Conservation (phyloP, 805 yeast species). For the Candida andamanensis region DNA sequence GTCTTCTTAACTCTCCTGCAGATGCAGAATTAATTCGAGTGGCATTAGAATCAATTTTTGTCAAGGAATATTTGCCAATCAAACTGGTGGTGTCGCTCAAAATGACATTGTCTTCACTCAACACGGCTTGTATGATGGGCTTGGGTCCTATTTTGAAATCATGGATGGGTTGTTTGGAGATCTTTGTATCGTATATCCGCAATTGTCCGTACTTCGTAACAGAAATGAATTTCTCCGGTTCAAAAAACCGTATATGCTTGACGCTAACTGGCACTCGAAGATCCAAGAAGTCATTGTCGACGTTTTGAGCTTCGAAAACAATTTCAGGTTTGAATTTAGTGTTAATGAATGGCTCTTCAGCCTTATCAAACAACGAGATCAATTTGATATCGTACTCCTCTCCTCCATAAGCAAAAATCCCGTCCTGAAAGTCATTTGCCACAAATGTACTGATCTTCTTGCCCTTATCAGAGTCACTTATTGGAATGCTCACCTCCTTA, state of each 20-base stretch:
- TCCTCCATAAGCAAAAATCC: slow-evolving; percentile 79
- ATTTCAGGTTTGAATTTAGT: slow-evolving; percentile 20
- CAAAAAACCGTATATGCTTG: slow-evolving; percentile 47
- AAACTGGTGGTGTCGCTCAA: slow-evolving; percentile 68
- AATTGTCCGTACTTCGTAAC: slow-evolving; percentile 74
- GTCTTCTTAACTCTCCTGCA: slow-evolving; percentile 41
- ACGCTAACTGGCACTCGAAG: slow-evolving; percentile 82
- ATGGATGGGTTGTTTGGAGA: slow-evolving; percentile 64
- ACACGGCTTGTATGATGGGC: slow-evolving; percentile 43
- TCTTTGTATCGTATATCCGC: slow-evolving; percentile 63
- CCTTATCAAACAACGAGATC: slow-evolving; percentile 31
- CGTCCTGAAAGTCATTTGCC: slow-evolving; percentile 42
- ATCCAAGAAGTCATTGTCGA: slow-evolving; percentile 72
- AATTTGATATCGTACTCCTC: slow-evolving; percentile 69
- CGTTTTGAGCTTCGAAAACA: slow-evolving; percentile 74
- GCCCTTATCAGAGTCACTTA: slow-evolving; percentile 17
- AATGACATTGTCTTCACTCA: slow-evolving; percentile 43
- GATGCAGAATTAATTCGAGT: slow-evolving; percentile 35
- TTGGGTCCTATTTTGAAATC: slow-evolving; percentile 51
- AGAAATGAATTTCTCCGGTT: slow-evolving; percentile 44
- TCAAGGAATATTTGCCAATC: slow-evolving; percentile 48
- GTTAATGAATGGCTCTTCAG: slow-evolving; percentile 13
- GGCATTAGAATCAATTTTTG: slow-evolving; percentile 30
- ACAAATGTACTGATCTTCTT: slow-evolving; percentile 44
- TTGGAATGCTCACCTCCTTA: slow-evolving; percentile 15